These are phyloP conservation scores for Paramecium sonneborni DNA, from an alignment of 73 alveolate species.

Conservation along the genomic window DNA sequence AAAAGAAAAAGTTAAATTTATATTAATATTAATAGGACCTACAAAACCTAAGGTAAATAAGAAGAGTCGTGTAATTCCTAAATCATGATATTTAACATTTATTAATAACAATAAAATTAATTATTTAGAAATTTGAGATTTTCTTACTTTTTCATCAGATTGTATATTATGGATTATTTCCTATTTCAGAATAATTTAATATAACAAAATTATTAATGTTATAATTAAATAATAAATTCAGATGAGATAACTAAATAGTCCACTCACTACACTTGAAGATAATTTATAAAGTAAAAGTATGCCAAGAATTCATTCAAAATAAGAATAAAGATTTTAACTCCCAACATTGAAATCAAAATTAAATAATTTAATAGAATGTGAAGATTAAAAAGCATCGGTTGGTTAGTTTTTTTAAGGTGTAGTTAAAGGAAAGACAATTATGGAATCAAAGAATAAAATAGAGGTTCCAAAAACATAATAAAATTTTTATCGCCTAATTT, in stretches of 20 bases:
- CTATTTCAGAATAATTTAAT: neutral
- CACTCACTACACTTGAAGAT: neutral
- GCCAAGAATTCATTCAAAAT: slow-evolving; percentile 52
- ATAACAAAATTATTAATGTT: neutral
- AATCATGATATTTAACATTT: neutral
- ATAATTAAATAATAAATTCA: neutral
- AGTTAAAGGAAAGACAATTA: neutral
- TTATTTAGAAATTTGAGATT: neutral
- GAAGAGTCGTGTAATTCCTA: neutral
- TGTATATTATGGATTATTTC: neutral
- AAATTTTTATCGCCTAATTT: slow-evolving; percentile 6
- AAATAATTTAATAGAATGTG: neutral
- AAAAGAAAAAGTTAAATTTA: neutral
- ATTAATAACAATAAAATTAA: neutral
- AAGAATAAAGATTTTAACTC: slow-evolving; percentile 12
- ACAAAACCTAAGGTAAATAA: neutral
- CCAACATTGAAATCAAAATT: neutral
- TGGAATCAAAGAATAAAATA: slow-evolving; percentile 3
- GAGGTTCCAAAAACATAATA: slow-evolving; percentile 11
- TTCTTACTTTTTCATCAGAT: neutral
- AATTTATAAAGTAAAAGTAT: neutral
- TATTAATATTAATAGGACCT: neutral
- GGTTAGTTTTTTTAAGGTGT: neutral
- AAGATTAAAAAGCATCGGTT: neutral
- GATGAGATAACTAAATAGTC: neutral